Conservation (phyloP, 73 alveolate genomes). For the Breviolum minutum region DNA sequence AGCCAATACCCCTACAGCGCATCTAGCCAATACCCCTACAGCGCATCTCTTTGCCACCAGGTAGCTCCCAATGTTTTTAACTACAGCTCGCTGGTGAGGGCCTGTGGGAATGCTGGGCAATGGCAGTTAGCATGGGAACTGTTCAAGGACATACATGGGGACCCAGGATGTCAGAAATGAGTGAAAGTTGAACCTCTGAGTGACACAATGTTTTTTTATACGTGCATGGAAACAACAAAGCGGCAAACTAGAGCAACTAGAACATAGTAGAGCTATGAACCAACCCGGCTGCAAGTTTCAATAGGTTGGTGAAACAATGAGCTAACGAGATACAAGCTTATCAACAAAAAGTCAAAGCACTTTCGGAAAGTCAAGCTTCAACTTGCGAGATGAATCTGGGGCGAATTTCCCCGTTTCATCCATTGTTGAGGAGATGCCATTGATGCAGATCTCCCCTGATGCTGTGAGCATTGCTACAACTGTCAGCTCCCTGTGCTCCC, state of each 20-base stretch:
- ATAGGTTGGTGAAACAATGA: no score
- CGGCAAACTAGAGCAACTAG: neutral
- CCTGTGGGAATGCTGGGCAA: neutral
- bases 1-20: neutral
- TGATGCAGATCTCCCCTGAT: neutral
- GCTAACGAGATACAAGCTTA: no score
- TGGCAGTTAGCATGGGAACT: neutral
- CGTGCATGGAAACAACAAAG: neutral
- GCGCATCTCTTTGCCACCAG: neutral
- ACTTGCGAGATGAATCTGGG: no score
- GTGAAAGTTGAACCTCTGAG: neutral
- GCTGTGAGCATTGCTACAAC: neutral
- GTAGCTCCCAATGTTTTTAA: neutral
- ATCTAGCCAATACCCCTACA: neutral
- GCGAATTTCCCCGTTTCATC: neutral
- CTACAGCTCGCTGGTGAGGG: neutral
- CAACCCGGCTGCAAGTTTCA: no score
- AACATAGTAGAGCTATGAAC: neutral
- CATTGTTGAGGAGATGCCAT: conserved; percentile 12
- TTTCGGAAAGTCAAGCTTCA: no score
- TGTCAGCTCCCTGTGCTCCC: neutral
- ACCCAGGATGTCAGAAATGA: no score
- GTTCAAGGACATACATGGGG: neutral
- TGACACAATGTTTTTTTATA: no score
- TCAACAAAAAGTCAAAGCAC: no score